Percentiles rank a stretch among this genome's conserved stretches.
These are phyloP conservation scores for Leccinum rimulosum DNA, from an alignment of 768 basidiomycete species.

Conservation along the genomic window DNA sequence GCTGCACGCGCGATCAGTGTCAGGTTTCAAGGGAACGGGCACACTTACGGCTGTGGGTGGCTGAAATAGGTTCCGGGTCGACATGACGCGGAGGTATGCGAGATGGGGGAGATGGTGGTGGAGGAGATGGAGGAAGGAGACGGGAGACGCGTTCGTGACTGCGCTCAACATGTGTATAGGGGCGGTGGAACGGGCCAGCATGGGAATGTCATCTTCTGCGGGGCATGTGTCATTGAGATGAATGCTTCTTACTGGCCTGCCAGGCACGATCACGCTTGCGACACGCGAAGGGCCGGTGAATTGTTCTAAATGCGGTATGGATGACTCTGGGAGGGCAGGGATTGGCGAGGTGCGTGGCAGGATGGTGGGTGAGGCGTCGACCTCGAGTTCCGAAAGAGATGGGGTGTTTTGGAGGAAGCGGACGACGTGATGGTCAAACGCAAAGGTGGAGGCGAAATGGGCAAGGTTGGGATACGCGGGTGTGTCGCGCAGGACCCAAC, in stretches of 20 bases:
- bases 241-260: constrained; percentile 62
- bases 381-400: constrained; percentile 55
- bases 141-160: constrained; percentile 55
- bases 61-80: constrained; percentile 49
- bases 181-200: constrained; percentile 48
- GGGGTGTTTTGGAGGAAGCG: constrained; percentile 57
- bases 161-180: constrained; percentile 56
- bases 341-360: constrained; percentile 21
- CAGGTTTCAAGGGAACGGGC: not conserved
- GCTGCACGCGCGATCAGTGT: constrained; percentile 34
- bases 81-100: constrained; percentile 63
- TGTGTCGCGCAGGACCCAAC: constrained; percentile 50
- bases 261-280: constrained; percentile 57
- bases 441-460: constrained; percentile 59
- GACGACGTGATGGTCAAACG: constrained; percentile 56
- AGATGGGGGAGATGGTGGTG: constrained; percentile 57
- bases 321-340: constrained; percentile 28
- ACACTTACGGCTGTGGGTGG: constrained; percentile 46
- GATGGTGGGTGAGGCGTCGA: constrained; percentile 39
- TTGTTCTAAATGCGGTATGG: constrained; percentile 46
- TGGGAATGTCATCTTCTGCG: constrained; percentile 51
- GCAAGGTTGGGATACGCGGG: constrained; percentile 46
- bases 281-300: constrained; percentile 61
- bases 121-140: constrained; percentile 55
- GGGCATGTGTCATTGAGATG: constrained; percentile 62